phyloP scores from a whole-genome alignment of 148 eudicot species.

The Chenopodium album region DNA sequence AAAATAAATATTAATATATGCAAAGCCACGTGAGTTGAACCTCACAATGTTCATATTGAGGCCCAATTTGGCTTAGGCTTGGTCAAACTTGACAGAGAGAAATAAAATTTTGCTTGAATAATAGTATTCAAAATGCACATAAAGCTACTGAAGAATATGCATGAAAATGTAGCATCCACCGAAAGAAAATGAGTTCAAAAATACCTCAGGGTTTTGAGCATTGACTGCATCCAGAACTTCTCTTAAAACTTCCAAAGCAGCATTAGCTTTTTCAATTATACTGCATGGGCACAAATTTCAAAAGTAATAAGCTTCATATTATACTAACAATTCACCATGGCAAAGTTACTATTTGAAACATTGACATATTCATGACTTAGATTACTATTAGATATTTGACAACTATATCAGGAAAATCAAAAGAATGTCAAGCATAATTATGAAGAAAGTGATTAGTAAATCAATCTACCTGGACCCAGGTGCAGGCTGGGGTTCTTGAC shows the following conservation, averaged over 20 bases:
- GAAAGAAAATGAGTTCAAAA: conserved; percentile 1
- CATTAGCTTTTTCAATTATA: conserved; percentile 79
- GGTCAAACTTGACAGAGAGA: not conserved
- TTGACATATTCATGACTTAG: not conserved
- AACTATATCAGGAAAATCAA: not conserved
- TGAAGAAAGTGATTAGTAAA: not conserved
- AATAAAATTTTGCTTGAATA: not conserved
- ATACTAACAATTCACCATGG: not conserved
- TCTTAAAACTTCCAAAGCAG: conserved; percentile 80
- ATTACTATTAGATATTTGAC: not conserved
- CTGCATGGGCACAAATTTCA: conserved; percentile 38
- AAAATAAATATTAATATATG: too few species aligned
- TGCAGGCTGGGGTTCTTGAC: conserved; percentile 50
- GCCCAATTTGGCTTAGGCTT: not conserved
- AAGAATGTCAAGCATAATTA: not conserved
- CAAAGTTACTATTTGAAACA: not conserved
- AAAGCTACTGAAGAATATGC: not conserved
- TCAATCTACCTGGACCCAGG: conserved; percentile 84
- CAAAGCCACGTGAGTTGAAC: not conserved
- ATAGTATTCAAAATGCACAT: not conserved
- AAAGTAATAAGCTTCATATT: not conserved
- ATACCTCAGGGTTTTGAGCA: conserved; percentile 76
- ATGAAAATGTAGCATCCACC: not conserved
- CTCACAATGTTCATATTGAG: not conserved
- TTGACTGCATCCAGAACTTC: conserved; percentile 92